Base-by-base conservation (phyloP, 306 rosid genomes). In the Cicer yamashitae region DNA sequence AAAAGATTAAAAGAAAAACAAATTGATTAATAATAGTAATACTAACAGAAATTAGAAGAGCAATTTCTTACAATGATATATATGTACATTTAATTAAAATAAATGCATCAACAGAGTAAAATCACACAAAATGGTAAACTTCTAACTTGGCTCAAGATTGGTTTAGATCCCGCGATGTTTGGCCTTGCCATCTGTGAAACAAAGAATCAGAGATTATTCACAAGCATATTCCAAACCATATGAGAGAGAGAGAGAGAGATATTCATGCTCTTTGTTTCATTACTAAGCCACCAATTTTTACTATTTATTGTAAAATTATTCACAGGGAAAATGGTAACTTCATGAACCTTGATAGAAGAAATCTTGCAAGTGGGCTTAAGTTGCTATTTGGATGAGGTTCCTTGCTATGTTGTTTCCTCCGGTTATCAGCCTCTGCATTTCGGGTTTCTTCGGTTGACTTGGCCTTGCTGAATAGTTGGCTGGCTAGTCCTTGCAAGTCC, bases 111-210 rank as follows among this genome's bases (percentile, higher is more conserved):
- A 82, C 25, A 77, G 25, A 43, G 79, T 30, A 4, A 30, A 30
- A 30, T 30, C 37, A 78, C 76, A 64, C 81, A 84, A 82, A 74
- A 72, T 75, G 75, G 70, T 60, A 69, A 69, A 11, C 51, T 73
- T 45, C 75, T 10, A 62, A 81, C 82, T 86, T 82, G 75, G 10
- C 76, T 82, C 82, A 94, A 67, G 96, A 73, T 71, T 87, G 88
- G 79, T 82, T 89, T 71, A 90, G 84, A 92, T 96, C 94, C 59
- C 89, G 46, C 13, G 96, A 89, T 72, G 81, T 88, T 87, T 88
- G 98, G 61, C 99, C 98, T 80, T 92, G 99, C 99, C 99, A 96
- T 92, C 99, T 96, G 96, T 80, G 52, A 56, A 79, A 87, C 79
- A 84, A 79, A 59, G 15, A 53, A 45, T 17, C 70, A 68, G 12